Base-by-base conservation (phyloP, 192 early-diverging fungal species). In the Backusella tarrabulga region DNA sequence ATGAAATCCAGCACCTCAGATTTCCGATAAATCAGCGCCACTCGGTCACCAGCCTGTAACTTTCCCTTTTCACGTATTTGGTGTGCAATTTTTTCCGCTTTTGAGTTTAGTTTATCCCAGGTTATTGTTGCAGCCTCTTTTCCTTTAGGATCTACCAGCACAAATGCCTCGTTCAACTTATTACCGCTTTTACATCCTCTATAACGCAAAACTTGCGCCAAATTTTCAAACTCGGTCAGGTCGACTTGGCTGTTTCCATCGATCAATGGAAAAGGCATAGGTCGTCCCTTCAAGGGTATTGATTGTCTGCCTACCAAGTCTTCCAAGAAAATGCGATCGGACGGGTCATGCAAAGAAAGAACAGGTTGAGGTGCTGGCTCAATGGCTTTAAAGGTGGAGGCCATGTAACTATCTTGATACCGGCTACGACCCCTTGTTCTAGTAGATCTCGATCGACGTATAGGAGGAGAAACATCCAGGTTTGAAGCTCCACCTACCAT, bases 1-100 rank as follows among this genome's bases (percentile, higher is more conserved):
- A 95, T 77, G 77, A 92, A 95, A n/a, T 96, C 95, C 66, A 94
- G 77, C 42, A 93, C 87, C 77, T 96, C 95, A 41, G 87, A 87
- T 78, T 93, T 95, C 46, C 92, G 88, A 81, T 93, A 96, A 34
- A 96, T 86, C 23, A 96, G 83, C 2, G 93, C 93, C 3, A 95
- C 90, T 6, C 90, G 85, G 60, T 91, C 91, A 7, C 94, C 94
- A 15, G 84, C 79, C n/a, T 74, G 76, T 32, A 94, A 54, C 29
- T 85, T 85, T 72, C 86, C 83, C 71, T 90, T 89, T 66, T 92
- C 88, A 38, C 85, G 87, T 66, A 96, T 88, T 29, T 88, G 79
- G 74, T 90, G 87, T 11, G 91, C 89, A 5, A 95, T 80, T 71
- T 93, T 92, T 73, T 93, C 90, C 5, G 94, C 92, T 29, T 90